Base-by-base conservation (phyloP, 2,329 filamentous ascomycete genomes). In the Orbilia blumenaviensis region DNA sequence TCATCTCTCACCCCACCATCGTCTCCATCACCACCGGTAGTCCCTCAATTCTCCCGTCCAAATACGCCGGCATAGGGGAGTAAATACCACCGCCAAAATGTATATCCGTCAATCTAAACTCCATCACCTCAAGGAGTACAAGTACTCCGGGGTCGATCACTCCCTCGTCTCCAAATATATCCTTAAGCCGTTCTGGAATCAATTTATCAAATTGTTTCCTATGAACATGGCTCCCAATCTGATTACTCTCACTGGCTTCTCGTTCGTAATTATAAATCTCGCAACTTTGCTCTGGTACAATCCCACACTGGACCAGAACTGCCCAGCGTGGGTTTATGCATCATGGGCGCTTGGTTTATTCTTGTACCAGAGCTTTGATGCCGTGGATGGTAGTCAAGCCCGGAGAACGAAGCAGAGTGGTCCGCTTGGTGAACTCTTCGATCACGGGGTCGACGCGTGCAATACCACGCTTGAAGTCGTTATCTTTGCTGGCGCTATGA, bases 361-460 rank as follows among this genome's bases (percentile, higher is more conserved):
- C 83, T 83, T 98, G 61, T 99, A 99, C 84, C 95, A 99, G 87
- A 98, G 94, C 0, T 97, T 99, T 84, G 95, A 99, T 84, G 95
- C 94, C 1, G 93, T 98, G 25, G 95, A 99, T 84, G 95, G 95
- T 62, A 88, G 91, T 29, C 95, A 99, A 83, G 95, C 95, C 78
- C 93, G 91, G 81, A 90, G 95, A 82, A 99, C 95, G 18, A 89
- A 88, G 79, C 95, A 98, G 83, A 96, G 92, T 82, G 94, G 95
- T 10, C 95, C 95, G 5, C 86, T 99, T 32, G 95, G 95, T 78
- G 95, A 99, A 83, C 88, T 99, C 23, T 99, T 99, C 82, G 95
- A 99, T 82, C 95, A 99, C 83, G 94, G 93, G 86, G 95, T 99
- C 79, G 95, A 99, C 83, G 95, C 95, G 29, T 89, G 96, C 82